phyloP scores from a whole-genome alignment of 192 early-diverging fungal genomes.

The Podila epicladia region DNA sequence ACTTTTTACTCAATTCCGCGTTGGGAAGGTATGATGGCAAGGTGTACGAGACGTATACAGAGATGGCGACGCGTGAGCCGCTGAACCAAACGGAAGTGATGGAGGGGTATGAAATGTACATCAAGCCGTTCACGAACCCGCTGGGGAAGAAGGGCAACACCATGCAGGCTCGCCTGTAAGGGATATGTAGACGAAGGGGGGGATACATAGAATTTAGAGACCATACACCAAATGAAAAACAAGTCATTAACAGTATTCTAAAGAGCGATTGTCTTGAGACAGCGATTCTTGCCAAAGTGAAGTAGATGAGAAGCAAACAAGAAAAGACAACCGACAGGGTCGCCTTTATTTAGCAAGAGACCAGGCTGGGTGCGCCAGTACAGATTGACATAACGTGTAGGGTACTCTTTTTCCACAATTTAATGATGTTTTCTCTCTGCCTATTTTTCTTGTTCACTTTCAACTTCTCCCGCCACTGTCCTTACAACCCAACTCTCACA shows the following conservation, averaged over 20 bases:
- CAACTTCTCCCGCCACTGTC: neutral
- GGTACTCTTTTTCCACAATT: neutral
- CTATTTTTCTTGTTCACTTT: neutral
- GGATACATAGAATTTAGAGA: neutral
- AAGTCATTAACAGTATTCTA: too few relatives aligned
- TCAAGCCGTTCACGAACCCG: slow-evolving; percentile 38
- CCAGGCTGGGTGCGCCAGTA: too few relatives aligned
- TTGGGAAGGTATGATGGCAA: slow-evolving; percentile 79
- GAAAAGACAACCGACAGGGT: too few relatives aligned
- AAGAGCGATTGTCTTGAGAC: too few relatives aligned
- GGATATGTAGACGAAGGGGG: neutral
- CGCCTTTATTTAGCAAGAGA: too few relatives aligned
- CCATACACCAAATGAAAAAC: too few relatives aligned
- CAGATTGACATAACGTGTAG: neutral
- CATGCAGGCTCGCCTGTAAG: slow-evolving; percentile 24
- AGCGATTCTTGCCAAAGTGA: too few relatives aligned
- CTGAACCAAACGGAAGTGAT: slow-evolving; percentile 44
- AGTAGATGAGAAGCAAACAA: too few relatives aligned
- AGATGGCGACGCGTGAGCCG: slow-evolving; percentile 53
- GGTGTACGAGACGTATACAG: slow-evolving; percentile 70
- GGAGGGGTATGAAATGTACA: slow-evolving; percentile 37
- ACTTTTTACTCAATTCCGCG: slow-evolving; percentile 79
- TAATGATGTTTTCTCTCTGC: neutral
- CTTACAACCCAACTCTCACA: neutral
- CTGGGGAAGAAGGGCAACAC: slow-evolving; percentile 21